Percentiles rank a stretch among this genome's conserved stretches.
Conservation (phyloP, 148 eudicot genomes). For the Persicaria tinctoria region DNA sequence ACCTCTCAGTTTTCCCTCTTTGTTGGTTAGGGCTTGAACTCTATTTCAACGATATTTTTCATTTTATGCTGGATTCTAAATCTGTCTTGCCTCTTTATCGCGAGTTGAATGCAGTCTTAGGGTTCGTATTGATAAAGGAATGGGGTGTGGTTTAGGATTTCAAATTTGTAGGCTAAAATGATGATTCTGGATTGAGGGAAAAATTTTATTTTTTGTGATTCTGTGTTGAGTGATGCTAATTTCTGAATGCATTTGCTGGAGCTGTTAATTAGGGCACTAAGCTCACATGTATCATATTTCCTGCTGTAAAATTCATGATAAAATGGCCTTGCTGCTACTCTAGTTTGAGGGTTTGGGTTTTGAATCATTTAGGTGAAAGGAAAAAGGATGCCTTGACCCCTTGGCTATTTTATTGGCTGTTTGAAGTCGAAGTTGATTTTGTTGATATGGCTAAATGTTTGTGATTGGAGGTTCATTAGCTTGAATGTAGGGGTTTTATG, state of each 20-base stretch:
- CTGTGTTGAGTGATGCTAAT: neutral
- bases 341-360: too few species aligned
- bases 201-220: neutral
- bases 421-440: neutral
- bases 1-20: neutral
- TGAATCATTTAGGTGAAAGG: too few species aligned
- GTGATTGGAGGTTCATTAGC: neutral
- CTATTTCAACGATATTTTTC: neutral
- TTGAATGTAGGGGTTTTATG: neutral
- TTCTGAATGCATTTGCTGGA: neutral
- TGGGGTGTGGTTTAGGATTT: neutral
- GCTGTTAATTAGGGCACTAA: neutral
- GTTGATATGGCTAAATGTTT: neutral
- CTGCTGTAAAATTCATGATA: neutral
- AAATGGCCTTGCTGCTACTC: too few species aligned
- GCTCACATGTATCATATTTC: neutral
- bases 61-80: neutral
- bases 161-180: neutral
- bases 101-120: neutral
- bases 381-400: neutral
- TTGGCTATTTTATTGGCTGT: neutral
- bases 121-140: neutral
- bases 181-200: neutral
- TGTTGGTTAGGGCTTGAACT: neutral
- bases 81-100: neutral